Conservation (phyloP, 2,329 filamentous ascomycete species). For the Nectriaceae sp. region DNA sequence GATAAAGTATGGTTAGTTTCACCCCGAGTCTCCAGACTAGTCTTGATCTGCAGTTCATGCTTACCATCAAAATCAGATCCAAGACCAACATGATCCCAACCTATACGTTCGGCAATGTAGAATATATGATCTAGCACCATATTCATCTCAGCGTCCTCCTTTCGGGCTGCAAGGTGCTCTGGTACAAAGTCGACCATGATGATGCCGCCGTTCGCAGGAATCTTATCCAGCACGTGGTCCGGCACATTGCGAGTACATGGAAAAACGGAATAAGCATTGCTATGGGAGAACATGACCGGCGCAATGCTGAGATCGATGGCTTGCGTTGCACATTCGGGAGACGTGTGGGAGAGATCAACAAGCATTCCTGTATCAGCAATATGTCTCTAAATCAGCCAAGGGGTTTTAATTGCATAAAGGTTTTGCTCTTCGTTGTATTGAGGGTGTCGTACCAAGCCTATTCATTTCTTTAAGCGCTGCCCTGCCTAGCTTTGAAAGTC, state of each 20-base stretch:
- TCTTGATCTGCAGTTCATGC: neutral
- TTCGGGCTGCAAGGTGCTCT: conserved; percentile 5
- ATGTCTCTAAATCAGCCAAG: neutral
- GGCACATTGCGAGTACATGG: conserved; percentile 34
- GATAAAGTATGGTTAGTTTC: no score
- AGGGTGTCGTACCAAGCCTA: conserved; percentile 23
- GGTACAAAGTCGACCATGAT: conserved; percentile 35
- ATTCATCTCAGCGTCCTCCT: conserved; percentile 21
- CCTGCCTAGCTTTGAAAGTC: conserved; percentile 30
- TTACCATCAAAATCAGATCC: conserved; percentile 17
- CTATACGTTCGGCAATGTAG: conserved; percentile 14
- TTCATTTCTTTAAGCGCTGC: conserved; percentile 38
- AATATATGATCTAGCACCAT: conserved; percentile 29
- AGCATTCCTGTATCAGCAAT: conserved; percentile 28
- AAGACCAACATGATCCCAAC: conserved; percentile 32
- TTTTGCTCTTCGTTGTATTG: neutral
- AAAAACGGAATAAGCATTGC: conserved; percentile 8
- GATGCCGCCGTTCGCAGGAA: conserved; percentile 34
- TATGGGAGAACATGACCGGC: conserved; percentile 23
- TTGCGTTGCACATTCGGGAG: conserved; percentile 12
- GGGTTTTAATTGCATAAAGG: neutral
- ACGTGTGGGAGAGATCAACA: conserved; percentile 22
- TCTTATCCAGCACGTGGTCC: conserved; percentile 32
- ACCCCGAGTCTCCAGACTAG: neutral
- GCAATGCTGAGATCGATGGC: conserved; percentile 12